These are phyloP conservation scores for Colletotrichum plurivorum DNA, from an alignment of 2,329 filamentous ascomycete species.

Conservation along the genomic window DNA sequence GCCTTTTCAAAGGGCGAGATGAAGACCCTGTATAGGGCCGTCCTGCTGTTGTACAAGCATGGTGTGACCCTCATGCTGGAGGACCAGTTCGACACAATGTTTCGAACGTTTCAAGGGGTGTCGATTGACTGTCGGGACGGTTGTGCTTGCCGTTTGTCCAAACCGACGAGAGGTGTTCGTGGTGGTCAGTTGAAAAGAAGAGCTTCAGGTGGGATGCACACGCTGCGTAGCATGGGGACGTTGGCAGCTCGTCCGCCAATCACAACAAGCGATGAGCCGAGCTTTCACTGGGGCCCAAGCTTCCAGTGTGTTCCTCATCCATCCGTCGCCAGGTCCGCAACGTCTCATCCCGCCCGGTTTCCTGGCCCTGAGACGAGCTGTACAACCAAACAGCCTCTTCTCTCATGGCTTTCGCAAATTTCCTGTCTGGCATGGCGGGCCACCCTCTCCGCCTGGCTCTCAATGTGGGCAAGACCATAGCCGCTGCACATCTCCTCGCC, in stretches of 20 bases:
- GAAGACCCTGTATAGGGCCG: slow-evolving; percentile 63
- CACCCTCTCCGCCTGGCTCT: slow-evolving; percentile 56
- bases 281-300: slow-evolving; percentile 38
- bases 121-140: background rate
- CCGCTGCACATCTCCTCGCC: slow-evolving; percentile 64
- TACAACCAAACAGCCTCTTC: slow-evolving; percentile 13
- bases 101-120: background rate
- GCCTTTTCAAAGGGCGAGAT: slow-evolving; percentile 52
- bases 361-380: slow-evolving; percentile 3
- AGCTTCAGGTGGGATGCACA: slow-evolving; percentile 2
- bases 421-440: slow-evolving; percentile 1
- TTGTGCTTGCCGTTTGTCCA: slow-evolving; percentile 1
- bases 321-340: background rate
- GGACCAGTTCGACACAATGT: background rate
- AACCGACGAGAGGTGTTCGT: background rate
- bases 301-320: slow-evolving; percentile 6
- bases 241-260: slow-evolving; percentile 27
- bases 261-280: slow-evolving; percentile 23
- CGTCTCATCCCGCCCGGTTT: slow-evolving; percentile 4
- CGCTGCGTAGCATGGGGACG: background rate
- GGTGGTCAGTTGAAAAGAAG: slow-evolving; percentile 4
- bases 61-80: slow-evolving; percentile 55
- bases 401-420: background rate
- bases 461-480: slow-evolving; percentile 61
- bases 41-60: slow-evolving; percentile 60